These are phyloP conservation scores for Multifurca ochricompacta DNA, from an alignment of 768 basidiomycete species.

Conservation along the genomic window DNA sequence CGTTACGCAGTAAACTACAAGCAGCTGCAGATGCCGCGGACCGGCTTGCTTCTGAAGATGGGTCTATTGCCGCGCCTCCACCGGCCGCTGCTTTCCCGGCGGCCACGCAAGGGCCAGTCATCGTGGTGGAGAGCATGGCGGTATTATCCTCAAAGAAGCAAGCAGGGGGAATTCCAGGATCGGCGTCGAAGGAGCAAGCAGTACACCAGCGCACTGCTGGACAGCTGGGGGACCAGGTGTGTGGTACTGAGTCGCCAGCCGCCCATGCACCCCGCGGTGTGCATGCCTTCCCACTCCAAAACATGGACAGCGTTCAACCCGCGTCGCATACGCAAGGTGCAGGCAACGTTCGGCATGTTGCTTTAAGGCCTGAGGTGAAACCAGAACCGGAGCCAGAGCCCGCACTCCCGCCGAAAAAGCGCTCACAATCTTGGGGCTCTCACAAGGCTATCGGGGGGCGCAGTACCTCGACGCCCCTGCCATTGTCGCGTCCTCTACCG, in stretches of 20 bases:
- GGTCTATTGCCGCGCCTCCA: background rate
- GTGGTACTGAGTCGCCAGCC: background rate
- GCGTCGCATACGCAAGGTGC: background rate
- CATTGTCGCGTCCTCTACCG: slow-evolving; percentile 15
- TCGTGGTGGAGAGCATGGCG: background rate
- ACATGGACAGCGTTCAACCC: background rate
- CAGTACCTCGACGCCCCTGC: slow-evolving; percentile 12
- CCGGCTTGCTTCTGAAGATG: slow-evolving; percentile 4
- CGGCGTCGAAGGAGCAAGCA: background rate
- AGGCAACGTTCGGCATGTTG: background rate
- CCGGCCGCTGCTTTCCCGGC: background rate
- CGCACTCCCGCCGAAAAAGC: background rate
- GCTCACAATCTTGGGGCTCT: background rate
- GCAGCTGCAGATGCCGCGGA: slow-evolving; percentile 9
- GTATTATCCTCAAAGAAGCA: too few species aligned
- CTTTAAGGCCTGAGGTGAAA: background rate
- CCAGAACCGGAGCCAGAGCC: background rate
- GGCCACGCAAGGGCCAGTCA: background rate
- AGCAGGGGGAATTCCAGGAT: too few species aligned
- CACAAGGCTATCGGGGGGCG: background rate
- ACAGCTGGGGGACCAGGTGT: background rate
- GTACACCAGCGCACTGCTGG: background rate
- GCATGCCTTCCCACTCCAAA: background rate
- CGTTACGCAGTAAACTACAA: slow-evolving; percentile 9
- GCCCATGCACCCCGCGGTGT: background rate